These are phyloP conservation scores for Didymella sp. DNA, from an alignment of 2,329 filamentous ascomycete species.

Conservation along the genomic window DNA sequence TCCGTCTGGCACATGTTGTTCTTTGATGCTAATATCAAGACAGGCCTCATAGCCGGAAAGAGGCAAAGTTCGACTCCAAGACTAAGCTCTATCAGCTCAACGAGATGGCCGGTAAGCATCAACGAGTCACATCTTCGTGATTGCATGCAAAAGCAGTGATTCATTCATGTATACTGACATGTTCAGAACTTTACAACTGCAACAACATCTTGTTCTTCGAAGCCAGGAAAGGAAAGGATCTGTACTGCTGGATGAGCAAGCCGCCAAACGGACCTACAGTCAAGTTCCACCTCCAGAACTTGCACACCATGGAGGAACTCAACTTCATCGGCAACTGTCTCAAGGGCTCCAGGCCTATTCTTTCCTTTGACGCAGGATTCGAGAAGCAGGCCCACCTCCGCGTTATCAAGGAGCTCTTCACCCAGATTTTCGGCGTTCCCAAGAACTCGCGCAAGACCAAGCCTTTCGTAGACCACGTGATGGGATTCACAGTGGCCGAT, in stretches of 20 bases:
- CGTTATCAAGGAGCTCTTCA: conserved; percentile 87
- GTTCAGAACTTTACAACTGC: conserved; percentile 79
- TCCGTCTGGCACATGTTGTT: no score
- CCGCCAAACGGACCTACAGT: conserved; percentile 82
- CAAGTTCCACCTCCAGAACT: conserved; percentile 80
- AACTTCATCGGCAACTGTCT: conserved; percentile 97
- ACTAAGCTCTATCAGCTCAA: conserved; percentile 69
- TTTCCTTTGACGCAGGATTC: conserved; percentile 91
- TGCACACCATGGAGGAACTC: conserved; percentile 96
- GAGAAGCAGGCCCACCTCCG: conserved; percentile 79
- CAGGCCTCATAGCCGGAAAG: conserved; percentile 84
- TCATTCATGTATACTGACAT: conserved; percentile 7
- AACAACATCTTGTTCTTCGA: conserved; percentile 97
- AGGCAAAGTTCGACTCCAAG: conserved; percentile 97
- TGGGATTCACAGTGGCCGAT: conserved; percentile 88
- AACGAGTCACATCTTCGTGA: not conserved
- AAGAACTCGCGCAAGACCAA: conserved; percentile 88
- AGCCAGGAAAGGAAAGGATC: conserved; percentile 89
- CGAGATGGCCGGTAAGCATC: conserved; percentile 47
- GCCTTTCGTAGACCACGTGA: conserved; percentile 94
- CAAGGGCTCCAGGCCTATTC: conserved; percentile 87
- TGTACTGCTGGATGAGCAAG: conserved; percentile 93
- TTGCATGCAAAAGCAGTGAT: not conserved
- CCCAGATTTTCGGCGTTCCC: conserved; percentile 90
- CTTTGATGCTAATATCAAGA: not conserved